phyloP scores from a whole-genome alignment of 768 basidiomycete species.

The Pleurotus giganteus region DNA sequence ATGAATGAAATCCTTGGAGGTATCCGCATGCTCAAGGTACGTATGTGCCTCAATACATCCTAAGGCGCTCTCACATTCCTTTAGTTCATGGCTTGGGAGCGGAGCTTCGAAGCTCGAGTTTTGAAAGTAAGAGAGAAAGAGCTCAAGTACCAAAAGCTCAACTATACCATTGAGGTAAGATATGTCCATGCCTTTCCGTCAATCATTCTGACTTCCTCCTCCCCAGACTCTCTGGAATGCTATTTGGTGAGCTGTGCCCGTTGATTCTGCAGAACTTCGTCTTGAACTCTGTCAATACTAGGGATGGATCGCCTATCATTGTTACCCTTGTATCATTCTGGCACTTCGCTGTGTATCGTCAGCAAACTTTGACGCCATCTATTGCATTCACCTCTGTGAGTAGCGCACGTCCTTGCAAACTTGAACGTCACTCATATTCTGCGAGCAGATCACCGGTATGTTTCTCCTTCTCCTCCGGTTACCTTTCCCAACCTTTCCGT shows the following conservation, averaged over 20 bases:
- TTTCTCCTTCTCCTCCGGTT: slow-evolving; percentile 17
- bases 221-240: slow-evolving; percentile 44
- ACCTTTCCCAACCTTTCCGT: not conserved
- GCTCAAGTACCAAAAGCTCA: slow-evolving; percentile 79
- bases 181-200: not conserved
- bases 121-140: slow-evolving; percentile 76
- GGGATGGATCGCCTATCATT: slow-evolving; percentile 47
- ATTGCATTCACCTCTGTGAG: slow-evolving; percentile 34
- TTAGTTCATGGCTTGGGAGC: slow-evolving; percentile 93
- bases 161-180: slow-evolving; percentile 79
- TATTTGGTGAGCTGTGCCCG: slow-evolving; percentile 34
- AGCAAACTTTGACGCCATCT: slow-evolving; percentile 72
- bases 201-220: not conserved
- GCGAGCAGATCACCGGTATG: slow-evolving; percentile 44
- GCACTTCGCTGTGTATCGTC: slow-evolving; percentile 72
- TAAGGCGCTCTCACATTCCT: slow-evolving; percentile 6
- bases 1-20: slow-evolving; percentile 93
- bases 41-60: not conserved
- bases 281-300: not conserved
- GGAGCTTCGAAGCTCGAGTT: slow-evolving; percentile 79
- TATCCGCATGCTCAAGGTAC: slow-evolving; percentile 84
- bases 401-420: slow-evolving; percentile 19
- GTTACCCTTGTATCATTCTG: slow-evolving; percentile 64
- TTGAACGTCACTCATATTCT: slow-evolving; percentile 44
- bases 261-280: not conserved